Evolutionary conservation across 805 yeast species (phyloP).

Genomic region (Saturnispora gosingensis): DNA sequence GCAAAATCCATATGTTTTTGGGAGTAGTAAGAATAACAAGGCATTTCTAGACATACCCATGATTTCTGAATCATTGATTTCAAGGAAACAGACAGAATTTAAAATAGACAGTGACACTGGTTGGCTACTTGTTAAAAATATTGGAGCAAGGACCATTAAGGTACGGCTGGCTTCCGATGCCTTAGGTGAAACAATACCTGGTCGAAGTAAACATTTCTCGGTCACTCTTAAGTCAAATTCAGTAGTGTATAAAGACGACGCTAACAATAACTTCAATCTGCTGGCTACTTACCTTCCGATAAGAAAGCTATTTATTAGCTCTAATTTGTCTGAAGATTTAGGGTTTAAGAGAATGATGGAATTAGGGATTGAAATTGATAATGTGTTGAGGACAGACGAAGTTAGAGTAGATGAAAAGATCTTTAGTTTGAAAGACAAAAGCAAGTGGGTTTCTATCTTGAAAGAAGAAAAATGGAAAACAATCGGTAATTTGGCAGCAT

Average conservation of each 20-base stretch:
- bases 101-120: neutral
- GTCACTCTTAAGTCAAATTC: neutral
- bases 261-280: neutral
- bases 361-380: constrained; percentile 1
- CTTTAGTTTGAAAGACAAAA: neutral
- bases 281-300: neutral
- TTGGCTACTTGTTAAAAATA: neutral
- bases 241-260: neutral
- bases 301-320: neutral
- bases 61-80: neutral
- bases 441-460: constrained; percentile 3
- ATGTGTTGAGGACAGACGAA: neutral
- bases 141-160: constrained; percentile 2
- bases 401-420: constrained; percentile 1
- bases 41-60: constrained; percentile 1
- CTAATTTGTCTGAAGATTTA: neutral
- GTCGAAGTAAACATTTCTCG: neutral
- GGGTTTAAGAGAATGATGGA: neutral
- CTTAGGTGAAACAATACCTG: neutral
- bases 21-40: neutral
- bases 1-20: constrained; percentile 1
- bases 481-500: constrained; percentile 4
- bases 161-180: neutral
- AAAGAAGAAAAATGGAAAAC: constrained; percentile 6
- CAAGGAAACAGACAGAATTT: constrained; percentile 3